Percentiles rank a stretch among this genome's conserved stretches.
Evolutionary conservation across 2,329 filamentous ascomycete species (phyloP).

Genomic region (Aspergillus udagawae): DNA sequence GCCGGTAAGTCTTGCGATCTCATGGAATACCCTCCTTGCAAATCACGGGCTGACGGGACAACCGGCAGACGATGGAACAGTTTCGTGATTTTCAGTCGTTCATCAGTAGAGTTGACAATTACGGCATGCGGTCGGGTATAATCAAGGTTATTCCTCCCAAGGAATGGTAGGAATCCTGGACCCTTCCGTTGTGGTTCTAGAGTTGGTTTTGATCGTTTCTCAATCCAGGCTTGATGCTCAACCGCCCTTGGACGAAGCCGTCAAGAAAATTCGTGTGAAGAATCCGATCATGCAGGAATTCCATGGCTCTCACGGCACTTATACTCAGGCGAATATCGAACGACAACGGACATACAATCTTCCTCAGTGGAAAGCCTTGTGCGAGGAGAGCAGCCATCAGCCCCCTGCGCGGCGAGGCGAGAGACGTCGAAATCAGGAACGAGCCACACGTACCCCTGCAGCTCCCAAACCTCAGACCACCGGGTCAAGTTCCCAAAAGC

Average conservation of each 20-base stretch:
- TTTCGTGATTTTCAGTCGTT: slow-evolving; percentile 92
- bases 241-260: slow-evolving; percentile 72
- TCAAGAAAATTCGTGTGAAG: slow-evolving; percentile 89
- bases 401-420: slow-evolving; percentile 82
- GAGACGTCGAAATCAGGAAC: slow-evolving; percentile 47
- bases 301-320: slow-evolving; percentile 89
- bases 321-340: slow-evolving; percentile 94
- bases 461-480: slow-evolving; percentile 30
- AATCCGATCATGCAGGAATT: slow-evolving; percentile 99
- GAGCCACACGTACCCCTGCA: slow-evolving; percentile 36
- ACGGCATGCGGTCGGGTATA: slow-evolving; percentile 96
- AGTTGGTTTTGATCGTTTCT: slow-evolving; percentile 1
- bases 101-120: slow-evolving; percentile 83
- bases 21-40: background rate
- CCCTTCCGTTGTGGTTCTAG: background rate
- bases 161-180: slow-evolving; percentile 68
- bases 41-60: slow-evolving; percentile 16
- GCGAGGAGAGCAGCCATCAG: slow-evolving; percentile 92
- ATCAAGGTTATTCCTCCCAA: slow-evolving; percentile 90
- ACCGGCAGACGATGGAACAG: slow-evolving; percentile 72
- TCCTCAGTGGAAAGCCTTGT: slow-evolving; percentile 90
- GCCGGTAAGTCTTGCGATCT: slow-evolving; percentile 56
- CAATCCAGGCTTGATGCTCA: slow-evolving; percentile 60
- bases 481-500: slow-evolving; percentile 43
- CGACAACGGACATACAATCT: slow-evolving; percentile 95